Percentiles rank a stretch among this genome's conserved stretches.
Evolutionary conservation across 129 eudicot species (phyloP).

Genomic region (Glebionis coronaria): DNA sequence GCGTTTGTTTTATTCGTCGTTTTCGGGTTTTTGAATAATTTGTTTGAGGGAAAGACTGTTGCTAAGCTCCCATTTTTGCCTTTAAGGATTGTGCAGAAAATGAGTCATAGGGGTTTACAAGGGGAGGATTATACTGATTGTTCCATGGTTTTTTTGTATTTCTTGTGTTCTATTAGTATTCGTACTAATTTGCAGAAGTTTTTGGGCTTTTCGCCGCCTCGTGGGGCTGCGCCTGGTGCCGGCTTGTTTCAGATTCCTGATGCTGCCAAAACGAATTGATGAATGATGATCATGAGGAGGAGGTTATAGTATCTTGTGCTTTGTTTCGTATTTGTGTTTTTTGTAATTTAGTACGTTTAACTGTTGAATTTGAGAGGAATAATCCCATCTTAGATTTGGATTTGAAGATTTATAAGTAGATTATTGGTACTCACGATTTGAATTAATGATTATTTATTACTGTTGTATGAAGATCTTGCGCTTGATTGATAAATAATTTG

Average conservation of each 20-base stretch:
- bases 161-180: constrained; percentile 88
- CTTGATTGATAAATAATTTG: not conserved
- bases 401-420: not conserved
- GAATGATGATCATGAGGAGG: not conserved
- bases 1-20: constrained; percentile 78
- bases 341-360: not conserved
- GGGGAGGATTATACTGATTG: constrained; percentile 97
- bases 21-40: constrained; percentile 63
- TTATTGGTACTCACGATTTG: not conserved
- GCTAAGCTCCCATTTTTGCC: constrained; percentile 97
- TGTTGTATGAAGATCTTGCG: not conserved
- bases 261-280: constrained; percentile 63
- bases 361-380: not conserved
- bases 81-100: constrained; percentile 69
- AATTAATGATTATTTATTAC: not conserved
- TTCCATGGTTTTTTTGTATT: constrained; percentile 95
- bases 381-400: not conserved
- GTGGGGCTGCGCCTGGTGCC: constrained; percentile 82
- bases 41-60: constrained; percentile 82
- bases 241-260: constrained; percentile 87
- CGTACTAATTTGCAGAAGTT: constrained; percentile 96
- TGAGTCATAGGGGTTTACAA: constrained; percentile 79
- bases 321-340: not conserved
- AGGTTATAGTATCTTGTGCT: not conserved
- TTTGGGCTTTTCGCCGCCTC: constrained; percentile 94